phyloP scores from a whole-genome alignment of 352 stramenopile species.

The Plasmopara halstedii region DNA sequence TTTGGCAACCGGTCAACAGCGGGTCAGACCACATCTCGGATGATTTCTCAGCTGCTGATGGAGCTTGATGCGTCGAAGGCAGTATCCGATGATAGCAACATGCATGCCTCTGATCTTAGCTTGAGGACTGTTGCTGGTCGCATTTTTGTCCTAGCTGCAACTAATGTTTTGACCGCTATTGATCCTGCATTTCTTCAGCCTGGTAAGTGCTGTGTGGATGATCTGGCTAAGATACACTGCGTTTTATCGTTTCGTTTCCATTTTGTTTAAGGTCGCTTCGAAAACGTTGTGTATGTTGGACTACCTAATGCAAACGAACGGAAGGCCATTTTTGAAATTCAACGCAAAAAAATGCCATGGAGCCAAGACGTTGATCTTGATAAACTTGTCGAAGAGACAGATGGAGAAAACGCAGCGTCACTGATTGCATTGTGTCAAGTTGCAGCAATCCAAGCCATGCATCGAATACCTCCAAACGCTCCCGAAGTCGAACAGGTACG shows the following conservation, averaged over 20 bases:
- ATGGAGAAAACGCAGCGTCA: slow-evolving; percentile 64
- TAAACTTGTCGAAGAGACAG: slow-evolving; percentile 42
- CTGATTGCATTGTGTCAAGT: slow-evolving; percentile 63
- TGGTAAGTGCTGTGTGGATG: slow-evolving; percentile 21
- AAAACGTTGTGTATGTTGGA: slow-evolving; percentile 76
- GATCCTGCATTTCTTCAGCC: slow-evolving; percentile 78
- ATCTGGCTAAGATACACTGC: neutral
- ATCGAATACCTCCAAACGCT: slow-evolving; percentile 29
- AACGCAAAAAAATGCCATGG: slow-evolving; percentile 68
- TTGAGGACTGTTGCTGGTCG: slow-evolving; percentile 21
- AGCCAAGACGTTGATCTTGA: slow-evolving; percentile 36
- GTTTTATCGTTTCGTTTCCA: neutral
- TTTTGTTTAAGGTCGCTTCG: slow-evolving; percentile 52
- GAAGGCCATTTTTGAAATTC: slow-evolving; percentile 55
- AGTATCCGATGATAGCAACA: slow-evolving; percentile 35
- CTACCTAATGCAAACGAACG: slow-evolving; percentile 47
- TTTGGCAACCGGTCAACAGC: slow-evolving; percentile 73
- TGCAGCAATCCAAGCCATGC: slow-evolving; percentile 69
- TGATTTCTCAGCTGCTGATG: slow-evolving; percentile 82
- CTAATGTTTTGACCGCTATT: slow-evolving; percentile 66
- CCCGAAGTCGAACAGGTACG: slow-evolving; percentile 24
- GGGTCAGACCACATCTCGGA: slow-evolving; percentile 67
- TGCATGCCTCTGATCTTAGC: slow-evolving; percentile 5
- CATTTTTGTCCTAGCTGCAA: slow-evolving; percentile 77
- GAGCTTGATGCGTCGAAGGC: slow-evolving; percentile 72